Base-by-base conservation (phyloP, 441 rosid species). In the Mallotus japonicus region DNA sequence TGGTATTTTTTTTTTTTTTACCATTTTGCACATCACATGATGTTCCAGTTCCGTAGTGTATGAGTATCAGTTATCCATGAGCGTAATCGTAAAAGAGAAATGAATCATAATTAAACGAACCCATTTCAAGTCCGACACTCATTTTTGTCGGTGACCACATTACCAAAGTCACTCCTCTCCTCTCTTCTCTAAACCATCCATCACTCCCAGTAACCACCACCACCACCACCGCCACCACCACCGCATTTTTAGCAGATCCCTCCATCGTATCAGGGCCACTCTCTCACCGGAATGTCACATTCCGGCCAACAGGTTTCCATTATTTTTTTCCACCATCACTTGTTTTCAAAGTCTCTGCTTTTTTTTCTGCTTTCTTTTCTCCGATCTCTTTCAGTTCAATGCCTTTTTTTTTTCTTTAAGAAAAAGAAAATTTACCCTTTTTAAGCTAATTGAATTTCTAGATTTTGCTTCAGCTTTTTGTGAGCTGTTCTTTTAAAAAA, bases 211-310 rank as follows among this genome's bases (percentile, higher is more conserved):
- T 3, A 4, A 32, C 72, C n/a, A 63, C 0, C 19, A 15, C 51
- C 44, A 14, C 5, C 67, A 10, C 13, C 28, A 32, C 72, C 28
- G 28, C 28, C 28, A 2, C 8, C 40, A 20, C 12, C 7, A 11
- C 10, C 67, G 11, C 20, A 7, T 8, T 10, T 28, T 42, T 10
- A 17, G 11, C 42, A 72, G 75, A 77, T 69, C 76, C 69, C 59
- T 37, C 4, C 0, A 17, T 16, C 14, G 62, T 77, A 67, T 72
- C 67, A 10, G 40, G 24, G 6, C 62, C 73, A 67, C 58, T 24
- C 71, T 67, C 68, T 57, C 74, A 67, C 76, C 79, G 60, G 60
- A 73, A 88, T 86, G 87, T 76, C 67, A 73, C 77, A 15, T 76
- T 64, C 81, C 80, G 78, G 53, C 75, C 70, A 14, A 57, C 70